Evolutionary conservation across 495 filamentous ascomycete species (phyloP).

Genomic region (Talaromyces ruber): DNA sequence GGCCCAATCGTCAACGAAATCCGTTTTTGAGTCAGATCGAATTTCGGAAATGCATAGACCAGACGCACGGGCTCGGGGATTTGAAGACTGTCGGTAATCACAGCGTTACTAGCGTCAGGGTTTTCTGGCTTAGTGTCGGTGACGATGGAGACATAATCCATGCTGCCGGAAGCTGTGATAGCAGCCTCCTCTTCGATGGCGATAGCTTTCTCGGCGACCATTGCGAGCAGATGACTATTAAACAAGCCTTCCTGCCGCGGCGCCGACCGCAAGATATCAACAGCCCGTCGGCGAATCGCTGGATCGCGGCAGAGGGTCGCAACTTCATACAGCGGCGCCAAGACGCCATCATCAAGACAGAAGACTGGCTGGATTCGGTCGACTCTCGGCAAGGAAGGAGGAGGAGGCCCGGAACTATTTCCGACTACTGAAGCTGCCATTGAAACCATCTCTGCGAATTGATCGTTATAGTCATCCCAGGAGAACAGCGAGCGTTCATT

Average conservation of each 20-base stretch:
- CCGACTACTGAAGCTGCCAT: constrained; percentile 15
- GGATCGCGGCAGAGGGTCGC: constrained; percentile 52
- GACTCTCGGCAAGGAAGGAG: too few species aligned
- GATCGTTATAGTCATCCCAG: constrained; percentile 14
- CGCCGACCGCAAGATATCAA: constrained; percentile 41
- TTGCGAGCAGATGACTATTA: constrained; percentile 50
- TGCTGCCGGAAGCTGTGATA: not conserved
- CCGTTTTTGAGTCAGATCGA: constrained; percentile 4
- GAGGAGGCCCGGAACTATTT: not conserved
- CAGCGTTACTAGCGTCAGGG: not conserved
- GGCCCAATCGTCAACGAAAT: constrained; percentile 10
- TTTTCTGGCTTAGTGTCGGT: not conserved
- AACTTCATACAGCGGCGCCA: constrained; percentile 45
- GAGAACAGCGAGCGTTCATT: not conserved
- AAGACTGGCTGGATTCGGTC: constrained; percentile 8
- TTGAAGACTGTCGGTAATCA: not conserved
- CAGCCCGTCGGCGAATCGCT: constrained; percentile 43
- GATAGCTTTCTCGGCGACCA: constrained; percentile 45
- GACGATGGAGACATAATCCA: not conserved
- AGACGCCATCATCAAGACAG: constrained; percentile 34
- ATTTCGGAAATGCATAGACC: constrained; percentile 10
- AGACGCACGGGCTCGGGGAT: constrained; percentile 9
- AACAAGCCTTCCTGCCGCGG: constrained; percentile 53
- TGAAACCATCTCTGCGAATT: constrained; percentile 16
- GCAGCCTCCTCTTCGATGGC: constrained; percentile 42